These are phyloP conservation scores for Solanum aculeatissimum DNA, from an alignment of 305 asterid genomes.

Conservation along the genomic window DNA sequence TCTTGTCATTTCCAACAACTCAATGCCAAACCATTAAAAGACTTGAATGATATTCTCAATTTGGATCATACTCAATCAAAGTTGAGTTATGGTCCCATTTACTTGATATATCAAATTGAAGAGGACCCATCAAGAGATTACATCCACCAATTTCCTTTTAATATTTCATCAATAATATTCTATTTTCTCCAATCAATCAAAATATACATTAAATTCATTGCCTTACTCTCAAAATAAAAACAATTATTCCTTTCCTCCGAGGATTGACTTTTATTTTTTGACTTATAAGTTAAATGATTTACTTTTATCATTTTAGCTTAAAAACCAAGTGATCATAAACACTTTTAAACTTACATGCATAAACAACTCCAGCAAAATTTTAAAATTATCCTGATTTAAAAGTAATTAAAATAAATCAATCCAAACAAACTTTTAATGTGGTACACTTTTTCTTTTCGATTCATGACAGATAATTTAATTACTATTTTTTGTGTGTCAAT, in stretches of 20 bases:
- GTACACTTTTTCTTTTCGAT: neutral
- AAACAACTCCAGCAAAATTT: too few species aligned
- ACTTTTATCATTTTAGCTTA: too few species aligned
- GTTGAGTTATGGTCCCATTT: slow-evolving; percentile 18
- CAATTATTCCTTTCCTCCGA: neutral
- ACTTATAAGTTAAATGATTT: too few species aligned
- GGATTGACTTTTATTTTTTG: too few species aligned
- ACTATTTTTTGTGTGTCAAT: neutral
- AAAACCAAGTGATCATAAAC: too few species aligned
- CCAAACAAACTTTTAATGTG: too few species aligned
- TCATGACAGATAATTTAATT: neutral
- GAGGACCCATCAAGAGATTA: slow-evolving; percentile 8
- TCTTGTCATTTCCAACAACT: slow-evolving; percentile 4
- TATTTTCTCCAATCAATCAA: neutral
- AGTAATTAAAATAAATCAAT: too few species aligned
- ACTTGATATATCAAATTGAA: slow-evolving; percentile 6
- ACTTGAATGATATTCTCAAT: slow-evolving; percentile 11
- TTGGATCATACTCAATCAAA: slow-evolving; percentile 12
- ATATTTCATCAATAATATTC: neutral
- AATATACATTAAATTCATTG: neutral
- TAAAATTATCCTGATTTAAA: too few species aligned
- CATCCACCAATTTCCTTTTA: neutral
- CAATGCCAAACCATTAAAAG: neutral
- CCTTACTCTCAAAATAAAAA: neutral
- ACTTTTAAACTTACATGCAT: too few species aligned